Conservation (phyloP, 1,284 basidiomycete genomes). For the Uromyces viciae-fabae region DNA sequence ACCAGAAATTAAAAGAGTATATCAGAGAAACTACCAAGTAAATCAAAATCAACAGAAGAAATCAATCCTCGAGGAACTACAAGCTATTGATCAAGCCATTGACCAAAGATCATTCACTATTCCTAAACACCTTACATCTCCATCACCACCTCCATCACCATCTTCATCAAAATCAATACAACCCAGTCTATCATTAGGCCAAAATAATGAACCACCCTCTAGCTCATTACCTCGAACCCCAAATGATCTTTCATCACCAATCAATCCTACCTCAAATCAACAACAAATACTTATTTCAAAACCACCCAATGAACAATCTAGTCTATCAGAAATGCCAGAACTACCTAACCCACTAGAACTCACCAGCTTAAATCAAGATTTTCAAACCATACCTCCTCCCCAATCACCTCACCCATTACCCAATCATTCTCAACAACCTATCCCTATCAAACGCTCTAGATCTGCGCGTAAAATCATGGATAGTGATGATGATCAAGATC, state of each 20-base stretch:
- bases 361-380: no score
- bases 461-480: background rate
- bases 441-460: background rate
- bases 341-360: background rate
- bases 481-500: background rate
- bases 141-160: background rate
- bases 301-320: background rate
- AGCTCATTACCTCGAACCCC: conserved; percentile 13
- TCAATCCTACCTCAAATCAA: background rate
- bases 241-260: background rate
- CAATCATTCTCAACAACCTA: background rate
- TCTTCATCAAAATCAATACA: background rate
- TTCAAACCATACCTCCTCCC: no score
- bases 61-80: no score
- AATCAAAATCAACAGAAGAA: no score
- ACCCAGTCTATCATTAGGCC: background rate
- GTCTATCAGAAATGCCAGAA: background rate
- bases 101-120: no score
- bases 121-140: background rate
- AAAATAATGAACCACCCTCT: background rate
- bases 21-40: no score
- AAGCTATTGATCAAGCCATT: no score
- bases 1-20: no score
- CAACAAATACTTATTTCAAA: conserved; percentile 3
- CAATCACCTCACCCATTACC: background rate